phyloP scores from a whole-genome alignment of 2,329 filamentous ascomycete genomes.

The Phyllosticta citriasiana region DNA sequence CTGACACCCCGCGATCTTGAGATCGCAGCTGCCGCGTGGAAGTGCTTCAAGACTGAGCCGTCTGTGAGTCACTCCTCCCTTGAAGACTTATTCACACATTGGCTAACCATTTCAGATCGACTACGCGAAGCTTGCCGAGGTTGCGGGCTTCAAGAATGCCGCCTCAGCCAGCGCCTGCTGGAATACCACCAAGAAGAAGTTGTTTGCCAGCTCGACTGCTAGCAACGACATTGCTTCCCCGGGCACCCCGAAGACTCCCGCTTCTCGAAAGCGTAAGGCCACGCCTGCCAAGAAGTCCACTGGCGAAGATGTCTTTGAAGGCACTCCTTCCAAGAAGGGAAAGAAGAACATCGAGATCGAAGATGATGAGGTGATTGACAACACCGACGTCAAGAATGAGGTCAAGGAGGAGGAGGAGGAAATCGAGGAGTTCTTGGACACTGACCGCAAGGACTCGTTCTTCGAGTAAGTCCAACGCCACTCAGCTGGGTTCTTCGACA shows the following conservation, averaged over 20 bases:
- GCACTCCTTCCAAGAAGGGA: neutral
- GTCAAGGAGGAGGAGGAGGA: neutral
- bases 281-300: neutral
- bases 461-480: neutral
- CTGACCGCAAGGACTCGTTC: neutral
- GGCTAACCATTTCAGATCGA: neutral
- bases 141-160: constrained; percentile 7
- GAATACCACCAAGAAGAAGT: constrained; percentile 7
- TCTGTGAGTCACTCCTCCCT: neutral
- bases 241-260: neutral
- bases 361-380: neutral
- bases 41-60: constrained; percentile 7
- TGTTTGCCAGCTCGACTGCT: neutral
- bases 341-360: neutral
- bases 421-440: neutral
- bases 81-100: neutral
- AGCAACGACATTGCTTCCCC: neutral
- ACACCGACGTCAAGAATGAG: neutral
- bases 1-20: constrained; percentile 5
- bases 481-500: neutral
- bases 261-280: neutral
- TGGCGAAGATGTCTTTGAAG: neutral
- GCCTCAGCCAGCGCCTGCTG: constrained; percentile 7
- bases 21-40: neutral
- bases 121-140: neutral